Percentiles rank a stretch among this genome's conserved stretches.
Conservation (phyloP, 2,329 filamentous ascomycete species). For the Ambrosiella cleistominuta region DNA sequence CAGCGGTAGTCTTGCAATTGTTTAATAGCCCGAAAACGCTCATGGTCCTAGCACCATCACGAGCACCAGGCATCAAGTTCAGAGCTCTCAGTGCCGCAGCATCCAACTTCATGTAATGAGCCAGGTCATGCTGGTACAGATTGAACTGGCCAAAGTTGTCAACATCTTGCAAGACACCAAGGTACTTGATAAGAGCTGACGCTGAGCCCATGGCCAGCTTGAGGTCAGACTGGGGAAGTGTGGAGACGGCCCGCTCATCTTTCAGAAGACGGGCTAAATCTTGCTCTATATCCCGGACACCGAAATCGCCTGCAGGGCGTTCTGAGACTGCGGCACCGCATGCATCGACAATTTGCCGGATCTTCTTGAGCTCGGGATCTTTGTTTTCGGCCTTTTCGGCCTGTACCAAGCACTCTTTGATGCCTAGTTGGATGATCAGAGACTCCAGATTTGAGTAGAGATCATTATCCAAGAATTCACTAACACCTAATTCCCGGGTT, state of each 20-base stretch:
- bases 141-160: conserved; percentile 96
- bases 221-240: conserved; percentile 74
- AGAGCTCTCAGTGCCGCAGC: conserved; percentile 84
- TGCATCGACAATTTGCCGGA: conserved; percentile 76
- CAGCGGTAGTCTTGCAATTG: conserved; percentile 92
- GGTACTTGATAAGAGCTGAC: conserved; percentile 83
- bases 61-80: conserved; percentile 89
- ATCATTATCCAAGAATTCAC: conserved; percentile 97
- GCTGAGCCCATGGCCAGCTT: conserved; percentile 95
- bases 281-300: conserved; percentile 83
- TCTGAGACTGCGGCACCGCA: conserved; percentile 84
- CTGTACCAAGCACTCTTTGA: conserved; percentile 84
- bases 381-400: conserved; percentile 65
- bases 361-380: conserved; percentile 72
- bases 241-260: conserved; percentile 60
- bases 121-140: conserved; percentile 89
- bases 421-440: conserved; percentile 84
- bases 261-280: conserved; percentile 76
- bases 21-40: conserved; percentile 87
- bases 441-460: conserved; percentile 96
- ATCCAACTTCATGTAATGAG: conserved; percentile 97
- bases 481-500: conserved; percentile 85
- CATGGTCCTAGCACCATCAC: conserved; percentile 95
- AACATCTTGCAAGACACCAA: conserved; percentile 73
- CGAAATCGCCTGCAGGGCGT: conserved; percentile 59